These are phyloP conservation scores for Nicotiana otophora DNA, from an alignment of 257 asterid species.

Conservation along the genomic window DNA sequence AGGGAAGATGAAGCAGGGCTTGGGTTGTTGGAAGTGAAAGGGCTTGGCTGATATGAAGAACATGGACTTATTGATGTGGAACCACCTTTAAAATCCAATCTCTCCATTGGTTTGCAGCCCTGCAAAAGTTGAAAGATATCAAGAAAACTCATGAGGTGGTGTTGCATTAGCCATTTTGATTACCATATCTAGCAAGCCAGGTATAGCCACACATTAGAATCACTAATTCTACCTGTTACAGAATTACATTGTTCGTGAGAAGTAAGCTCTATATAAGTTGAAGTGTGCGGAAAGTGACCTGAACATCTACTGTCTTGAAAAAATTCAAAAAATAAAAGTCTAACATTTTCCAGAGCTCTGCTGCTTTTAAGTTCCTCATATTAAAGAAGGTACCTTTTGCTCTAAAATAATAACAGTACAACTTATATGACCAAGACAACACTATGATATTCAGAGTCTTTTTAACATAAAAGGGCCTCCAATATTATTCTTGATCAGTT, in stretches of 20 bases:
- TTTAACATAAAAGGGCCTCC: neutral
- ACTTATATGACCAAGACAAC: neutral
- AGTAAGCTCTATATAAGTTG: neutral
- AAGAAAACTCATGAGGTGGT: neutral
- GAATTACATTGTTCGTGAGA: neutral
- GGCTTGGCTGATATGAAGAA: constrained; percentile 51
- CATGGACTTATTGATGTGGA: constrained; percentile 50
- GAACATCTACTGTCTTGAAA: neutral
- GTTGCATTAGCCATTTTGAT: neutral
- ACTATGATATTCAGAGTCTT: neutral
- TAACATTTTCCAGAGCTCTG: neutral
- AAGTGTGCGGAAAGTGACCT: neutral
- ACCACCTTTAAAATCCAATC: constrained; percentile 49
- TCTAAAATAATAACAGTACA: neutral
- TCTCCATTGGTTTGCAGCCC: constrained; percentile 61
- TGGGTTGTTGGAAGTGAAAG: constrained; percentile 43
- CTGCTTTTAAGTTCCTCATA: neutral
- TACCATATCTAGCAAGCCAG: neutral
- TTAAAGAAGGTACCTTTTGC: neutral
- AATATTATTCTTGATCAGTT: neutral
- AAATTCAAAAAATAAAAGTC: too few species aligned
- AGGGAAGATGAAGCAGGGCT: constrained; percentile 55
- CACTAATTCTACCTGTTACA: neutral
- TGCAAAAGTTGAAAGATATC: neutral
- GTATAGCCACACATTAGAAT: neutral